Conservation (phyloP, 2,329 filamentous ascomycete genomes). For the Cytospora schulzeri region DNA sequence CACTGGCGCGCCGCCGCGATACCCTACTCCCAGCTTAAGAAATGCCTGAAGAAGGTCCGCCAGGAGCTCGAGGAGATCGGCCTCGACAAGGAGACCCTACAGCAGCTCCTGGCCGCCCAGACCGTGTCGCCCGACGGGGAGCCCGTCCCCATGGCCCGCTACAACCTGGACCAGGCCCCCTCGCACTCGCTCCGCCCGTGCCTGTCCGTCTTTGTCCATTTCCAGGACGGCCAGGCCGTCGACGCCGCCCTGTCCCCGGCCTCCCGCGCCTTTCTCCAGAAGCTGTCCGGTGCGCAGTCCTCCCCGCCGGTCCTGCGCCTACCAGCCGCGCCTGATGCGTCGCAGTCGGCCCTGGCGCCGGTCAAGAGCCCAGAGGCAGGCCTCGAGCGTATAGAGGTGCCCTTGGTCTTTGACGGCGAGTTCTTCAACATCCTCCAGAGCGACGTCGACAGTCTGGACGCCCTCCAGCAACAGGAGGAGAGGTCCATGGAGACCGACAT, state of each 20-base stretch:
- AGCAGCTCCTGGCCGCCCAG: constrained; percentile 60
- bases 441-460: constrained; percentile 70
- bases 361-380: constrained; percentile 15
- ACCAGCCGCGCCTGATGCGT: not conserved
- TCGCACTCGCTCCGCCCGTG: constrained; percentile 59
- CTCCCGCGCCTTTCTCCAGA: constrained; percentile 65
- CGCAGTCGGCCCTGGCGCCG: not conserved
- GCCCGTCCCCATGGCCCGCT: constrained; percentile 43
- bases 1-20: constrained; percentile 76
- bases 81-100: constrained; percentile 70
- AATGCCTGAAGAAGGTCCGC: constrained; percentile 81
- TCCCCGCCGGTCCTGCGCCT: constrained; percentile 3
- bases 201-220: constrained; percentile 69
- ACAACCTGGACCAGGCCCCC: constrained; percentile 54
- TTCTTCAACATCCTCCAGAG: constrained; percentile 78
- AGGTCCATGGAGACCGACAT: constrained; percentile 65
- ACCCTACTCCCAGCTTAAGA: constrained; percentile 83
- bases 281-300: constrained; percentile 54
- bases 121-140: constrained; percentile 46
- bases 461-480: constrained; percentile 68
- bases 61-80: constrained; percentile 71
- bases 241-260: constrained; percentile 68
- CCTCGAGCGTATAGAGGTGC: constrained; percentile 64
- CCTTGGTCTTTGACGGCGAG: constrained; percentile 73
- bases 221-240: constrained; percentile 66